Percentiles rank a stretch among this genome's conserved stretches.
Evolutionary conservation across 1,284 basidiomycete genomes (phyloP).

Genomic region (Ceratobasidium papillatum): DNA sequence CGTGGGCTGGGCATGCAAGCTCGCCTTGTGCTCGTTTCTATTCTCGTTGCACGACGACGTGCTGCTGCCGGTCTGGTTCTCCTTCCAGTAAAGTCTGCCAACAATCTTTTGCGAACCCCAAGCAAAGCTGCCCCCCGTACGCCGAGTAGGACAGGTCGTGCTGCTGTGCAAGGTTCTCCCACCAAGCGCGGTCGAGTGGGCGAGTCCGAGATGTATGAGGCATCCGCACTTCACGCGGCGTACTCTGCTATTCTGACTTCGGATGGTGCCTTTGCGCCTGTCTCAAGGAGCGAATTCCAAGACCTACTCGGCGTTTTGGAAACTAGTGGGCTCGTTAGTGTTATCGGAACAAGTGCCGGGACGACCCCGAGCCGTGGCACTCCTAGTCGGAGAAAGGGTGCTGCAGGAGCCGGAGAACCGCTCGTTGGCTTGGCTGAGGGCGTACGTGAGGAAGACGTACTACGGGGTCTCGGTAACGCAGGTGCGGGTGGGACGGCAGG

Average conservation of each 20-base stretch:
- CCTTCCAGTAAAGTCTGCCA: constrained; percentile 51
- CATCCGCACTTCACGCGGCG: constrained; percentile 65
- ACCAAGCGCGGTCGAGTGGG: constrained; percentile 31
- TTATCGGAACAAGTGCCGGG: constrained; percentile 48
- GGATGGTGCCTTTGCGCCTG: constrained; percentile 59
- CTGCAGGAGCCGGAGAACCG: constrained; percentile 15
- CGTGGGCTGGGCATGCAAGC: constrained; percentile 73
- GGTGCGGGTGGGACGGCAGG: constrained; percentile 53
- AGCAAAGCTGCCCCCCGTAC: constrained; percentile 49
- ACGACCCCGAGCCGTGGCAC: constrained; percentile 21
- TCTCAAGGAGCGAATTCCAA: constrained; percentile 76
- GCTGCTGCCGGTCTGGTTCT: constrained; percentile 60
- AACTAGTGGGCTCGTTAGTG: constrained; percentile 69
- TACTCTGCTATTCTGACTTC: constrained; percentile 68
- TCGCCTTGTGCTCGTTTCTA: constrained; percentile 69
- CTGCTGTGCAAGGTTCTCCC: constrained; percentile 44
- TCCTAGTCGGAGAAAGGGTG: constrained; percentile 28
- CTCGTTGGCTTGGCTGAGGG: constrained; percentile 42
- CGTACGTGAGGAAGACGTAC: constrained; percentile 46
- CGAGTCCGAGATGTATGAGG: constrained; percentile 51
- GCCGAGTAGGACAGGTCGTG: constrained; percentile 52
- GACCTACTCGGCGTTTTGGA: constrained; percentile 76
- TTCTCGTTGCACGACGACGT: constrained; percentile 70
- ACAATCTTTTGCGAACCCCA: constrained; percentile 14
- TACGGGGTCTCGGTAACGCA: constrained; percentile 50